phyloP scores from a whole-genome alignment of 2,329 filamentous ascomycete genomes.

The Blumeria graminis region DNA sequence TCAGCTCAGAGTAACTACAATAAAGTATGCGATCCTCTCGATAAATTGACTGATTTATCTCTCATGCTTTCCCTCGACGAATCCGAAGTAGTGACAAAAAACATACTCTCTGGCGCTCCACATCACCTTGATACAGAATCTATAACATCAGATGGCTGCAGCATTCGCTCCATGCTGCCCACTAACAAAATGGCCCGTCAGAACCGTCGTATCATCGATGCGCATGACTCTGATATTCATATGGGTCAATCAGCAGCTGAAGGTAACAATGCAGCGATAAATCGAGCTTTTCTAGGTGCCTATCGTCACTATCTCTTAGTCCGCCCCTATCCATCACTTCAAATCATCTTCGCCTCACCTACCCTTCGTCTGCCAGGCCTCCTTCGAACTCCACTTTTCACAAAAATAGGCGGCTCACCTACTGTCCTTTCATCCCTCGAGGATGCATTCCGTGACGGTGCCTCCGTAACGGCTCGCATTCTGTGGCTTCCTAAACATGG shows the following conservation, averaged over 20 bases:
- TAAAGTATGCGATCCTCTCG: constrained; percentile 17
- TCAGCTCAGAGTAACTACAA: constrained; percentile 1
- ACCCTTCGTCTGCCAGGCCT: constrained; percentile 41
- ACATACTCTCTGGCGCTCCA: constrained; percentile 19
- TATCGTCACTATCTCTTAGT: constrained; percentile 29
- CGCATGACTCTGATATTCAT: background rate
- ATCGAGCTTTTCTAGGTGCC: background rate
- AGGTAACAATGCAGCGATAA: background rate
- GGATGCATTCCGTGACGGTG: constrained; percentile 36
- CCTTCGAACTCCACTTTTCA: constrained; percentile 30
- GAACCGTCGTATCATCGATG: background rate
- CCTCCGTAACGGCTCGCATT: constrained; percentile 48
- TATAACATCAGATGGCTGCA: constrained; percentile 1
- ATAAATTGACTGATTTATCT: constrained; percentile 37
- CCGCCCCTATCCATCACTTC: constrained; percentile 36
- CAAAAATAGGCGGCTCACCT: constrained; percentile 24
- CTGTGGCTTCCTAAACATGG: constrained; percentile 32
- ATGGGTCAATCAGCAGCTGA: background rate
- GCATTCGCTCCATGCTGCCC: constrained; percentile 4
- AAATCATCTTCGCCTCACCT: constrained; percentile 44
- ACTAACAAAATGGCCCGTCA: background rate
- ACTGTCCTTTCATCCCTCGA: constrained; percentile 23
- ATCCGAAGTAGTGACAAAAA: constrained; percentile 33
- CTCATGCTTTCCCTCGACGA: constrained; percentile 46
- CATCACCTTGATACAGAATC: background rate